Evolutionary conservation across 805 yeast species (phyloP).

Genomic region (Komagataella ulmi): DNA sequence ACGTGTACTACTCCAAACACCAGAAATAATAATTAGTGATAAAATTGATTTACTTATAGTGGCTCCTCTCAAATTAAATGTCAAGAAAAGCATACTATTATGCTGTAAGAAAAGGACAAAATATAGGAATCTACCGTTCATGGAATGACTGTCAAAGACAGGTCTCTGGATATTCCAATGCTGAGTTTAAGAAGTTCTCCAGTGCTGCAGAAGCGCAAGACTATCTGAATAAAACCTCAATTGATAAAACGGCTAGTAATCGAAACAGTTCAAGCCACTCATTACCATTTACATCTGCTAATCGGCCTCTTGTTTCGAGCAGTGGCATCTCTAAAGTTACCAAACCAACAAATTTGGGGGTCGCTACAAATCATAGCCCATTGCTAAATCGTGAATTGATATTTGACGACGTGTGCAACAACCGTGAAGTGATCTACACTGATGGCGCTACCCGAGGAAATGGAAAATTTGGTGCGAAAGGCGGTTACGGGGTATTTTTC

Average conservation of each 20-base stretch:
- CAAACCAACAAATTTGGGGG: background rate
- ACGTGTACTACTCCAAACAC: background rate
- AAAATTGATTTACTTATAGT: no score
- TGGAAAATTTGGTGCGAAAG: slow-evolving; percentile 28
- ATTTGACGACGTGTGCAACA: background rate
- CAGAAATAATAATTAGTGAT: no score
- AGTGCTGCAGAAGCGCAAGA: slow-evolving; percentile 32
- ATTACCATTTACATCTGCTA: background rate
- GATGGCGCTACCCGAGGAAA: slow-evolving; percentile 71
- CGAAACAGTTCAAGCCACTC: background rate
- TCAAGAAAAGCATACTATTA: slow-evolving; percentile 20
- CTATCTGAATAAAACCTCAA: slow-evolving; percentile 16
- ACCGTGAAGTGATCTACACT: slow-evolving; percentile 33
- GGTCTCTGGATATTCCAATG: slow-evolving; percentile 43
- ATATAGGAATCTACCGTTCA: slow-evolving; percentile 37
- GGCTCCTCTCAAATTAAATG: background rate
- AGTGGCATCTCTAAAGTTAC: background rate
- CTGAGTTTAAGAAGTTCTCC: slow-evolving; percentile 42
- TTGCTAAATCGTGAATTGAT: background rate
- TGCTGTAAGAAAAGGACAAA: slow-evolving; percentile 42
- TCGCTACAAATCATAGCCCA: background rate
- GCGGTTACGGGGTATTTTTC: slow-evolving; percentile 72
- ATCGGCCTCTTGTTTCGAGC: background rate
- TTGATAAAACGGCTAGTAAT: background rate
- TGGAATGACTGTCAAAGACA: slow-evolving; percentile 49